These are phyloP conservation scores for Beauveria pseudobassiana DNA, from an alignment of 2,329 filamentous ascomycete genomes.

Conservation along the genomic window DNA sequence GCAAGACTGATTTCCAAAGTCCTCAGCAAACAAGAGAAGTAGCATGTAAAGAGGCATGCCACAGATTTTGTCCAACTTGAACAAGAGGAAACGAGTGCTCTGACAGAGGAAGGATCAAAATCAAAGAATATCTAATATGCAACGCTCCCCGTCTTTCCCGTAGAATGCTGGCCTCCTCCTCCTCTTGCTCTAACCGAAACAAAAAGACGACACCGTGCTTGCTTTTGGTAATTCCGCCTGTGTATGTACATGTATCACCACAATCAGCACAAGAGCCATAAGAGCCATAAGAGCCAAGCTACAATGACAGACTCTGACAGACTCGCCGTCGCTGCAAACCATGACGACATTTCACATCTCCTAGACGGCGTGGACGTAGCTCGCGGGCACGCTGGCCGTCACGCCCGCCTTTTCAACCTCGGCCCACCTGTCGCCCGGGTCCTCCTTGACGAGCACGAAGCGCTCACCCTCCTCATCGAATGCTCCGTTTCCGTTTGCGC, in stretches of 20 bases:
- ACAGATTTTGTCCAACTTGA: neutral
- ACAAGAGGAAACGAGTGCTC: neutral
- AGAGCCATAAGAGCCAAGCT: neutral
- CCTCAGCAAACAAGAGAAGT: too few relatives aligned
- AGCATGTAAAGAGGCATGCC: neutral
- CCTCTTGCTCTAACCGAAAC: neutral
- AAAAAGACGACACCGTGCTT: neutral
- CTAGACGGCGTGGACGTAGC: slow-evolving; percentile 76
- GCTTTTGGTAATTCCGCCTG: neutral
- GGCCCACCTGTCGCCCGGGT: slow-evolving; percentile 90
- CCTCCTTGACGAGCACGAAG: slow-evolving; percentile 82
- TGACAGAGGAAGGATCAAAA: neutral
- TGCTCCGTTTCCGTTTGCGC: slow-evolving; percentile 82
- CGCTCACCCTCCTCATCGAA: slow-evolving; percentile 86
- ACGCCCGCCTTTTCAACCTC: slow-evolving; percentile 89
- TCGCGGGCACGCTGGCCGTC: slow-evolving; percentile 85
- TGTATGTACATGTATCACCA: neutral
- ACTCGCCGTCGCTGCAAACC: neutral
- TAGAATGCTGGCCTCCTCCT: neutral
- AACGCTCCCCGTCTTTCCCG: neutral
- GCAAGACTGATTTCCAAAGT: neutral
- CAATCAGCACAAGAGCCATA: neutral
- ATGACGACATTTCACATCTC: slow-evolving; percentile 8
- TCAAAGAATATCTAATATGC: neutral
- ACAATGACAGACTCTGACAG: neutral